Percentiles rank a stretch among this genome's conserved stretches.
These are phyloP conservation scores for Ceratopteris richardii DNA, from an alignment of 75 land plant species.

Conservation along the genomic window DNA sequence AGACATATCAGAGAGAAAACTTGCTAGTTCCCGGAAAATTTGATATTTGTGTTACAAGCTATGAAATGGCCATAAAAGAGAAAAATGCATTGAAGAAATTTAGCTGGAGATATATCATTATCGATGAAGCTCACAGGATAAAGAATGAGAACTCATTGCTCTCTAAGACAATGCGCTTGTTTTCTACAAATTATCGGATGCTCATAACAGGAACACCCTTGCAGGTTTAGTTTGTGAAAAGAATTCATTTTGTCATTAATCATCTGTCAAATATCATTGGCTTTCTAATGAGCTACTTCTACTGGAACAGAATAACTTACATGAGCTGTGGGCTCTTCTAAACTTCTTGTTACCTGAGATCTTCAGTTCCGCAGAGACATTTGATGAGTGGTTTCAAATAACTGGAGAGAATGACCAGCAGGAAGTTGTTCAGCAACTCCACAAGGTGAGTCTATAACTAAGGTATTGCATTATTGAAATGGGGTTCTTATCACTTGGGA, in stretches of 20 bases:
- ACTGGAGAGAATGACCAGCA: constrained; percentile 99
- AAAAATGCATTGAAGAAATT: constrained; percentile 70
- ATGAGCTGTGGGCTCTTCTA: constrained; percentile 95
- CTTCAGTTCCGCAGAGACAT: constrained; percentile 97
- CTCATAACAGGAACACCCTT: constrained; percentile 98
- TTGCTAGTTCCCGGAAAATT: constrained; percentile 84
- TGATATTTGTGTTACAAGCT: constrained; percentile 97
- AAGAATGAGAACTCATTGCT: constrained; percentile 98
- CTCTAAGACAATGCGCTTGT: constrained; percentile 97
- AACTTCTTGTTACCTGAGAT: constrained; percentile 95
- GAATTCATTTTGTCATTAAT: neutral
- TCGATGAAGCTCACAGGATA: constrained; percentile 98
- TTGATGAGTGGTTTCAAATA: constrained; percentile 99
- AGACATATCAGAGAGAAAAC: constrained; percentile 73
- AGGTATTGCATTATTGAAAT: too few relatives aligned
- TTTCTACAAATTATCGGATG: constrained; percentile 83
- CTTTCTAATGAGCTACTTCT: neutral
- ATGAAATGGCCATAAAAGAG: constrained; percentile 99
- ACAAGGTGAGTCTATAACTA: constrained; percentile 60
- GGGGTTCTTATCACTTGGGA: neutral
- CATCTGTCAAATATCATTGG: neutral
- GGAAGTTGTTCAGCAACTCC: constrained; percentile 99
- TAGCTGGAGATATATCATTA: constrained; percentile 97
- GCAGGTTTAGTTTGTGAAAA: constrained; percentile 40
- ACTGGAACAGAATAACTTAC: constrained; percentile 76